Conservation (phyloP, 257 asterid genomes). For the Rehmannia glutinosa region DNA sequence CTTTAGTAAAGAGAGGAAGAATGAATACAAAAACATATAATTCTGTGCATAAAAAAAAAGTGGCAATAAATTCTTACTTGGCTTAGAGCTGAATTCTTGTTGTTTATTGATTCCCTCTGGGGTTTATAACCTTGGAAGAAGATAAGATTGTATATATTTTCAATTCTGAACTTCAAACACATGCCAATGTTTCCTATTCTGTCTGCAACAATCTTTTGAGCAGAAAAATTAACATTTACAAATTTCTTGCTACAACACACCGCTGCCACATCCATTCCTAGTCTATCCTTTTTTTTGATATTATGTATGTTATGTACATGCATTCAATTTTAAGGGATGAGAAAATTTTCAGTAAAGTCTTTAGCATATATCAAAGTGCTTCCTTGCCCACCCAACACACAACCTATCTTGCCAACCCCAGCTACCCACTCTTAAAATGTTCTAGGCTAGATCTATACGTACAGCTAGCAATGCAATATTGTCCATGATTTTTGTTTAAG, state of each 20-base stretch:
- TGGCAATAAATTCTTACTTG: too few relatives aligned
- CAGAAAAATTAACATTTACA: not conserved
- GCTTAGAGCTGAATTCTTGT: too few relatives aligned
- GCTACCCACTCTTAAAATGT: not conserved
- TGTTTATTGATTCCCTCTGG: too few relatives aligned
- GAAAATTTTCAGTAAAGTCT: slow-evolving; percentile 5
- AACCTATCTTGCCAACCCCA: slow-evolving; percentile 13
- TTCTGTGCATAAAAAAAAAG: too few relatives aligned
- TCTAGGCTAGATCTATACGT: not conserved
- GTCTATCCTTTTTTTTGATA: not conserved
- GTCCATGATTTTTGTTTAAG: not conserved
- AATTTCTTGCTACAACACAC: not conserved
- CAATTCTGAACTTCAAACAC: slow-evolving; percentile 16
- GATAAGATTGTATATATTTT: not conserved
- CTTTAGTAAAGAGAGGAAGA: too few relatives aligned
- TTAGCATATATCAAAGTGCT: slow-evolving; percentile 17
- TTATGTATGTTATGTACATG: too few relatives aligned
- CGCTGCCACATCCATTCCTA: too few relatives aligned
- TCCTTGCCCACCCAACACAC: slow-evolving; percentile 25
- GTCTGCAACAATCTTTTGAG: not conserved
- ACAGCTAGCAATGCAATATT: slow-evolving; percentile 1
- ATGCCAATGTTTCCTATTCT: slow-evolving; percentile 25
- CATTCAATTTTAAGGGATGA: slow-evolving; percentile 7
- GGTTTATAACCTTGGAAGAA: not conserved
- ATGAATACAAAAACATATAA: too few relatives aligned